Evolutionary conservation across 208 protist genomes (phyloP).

Genomic region (Phytomonas serpens): DNA sequence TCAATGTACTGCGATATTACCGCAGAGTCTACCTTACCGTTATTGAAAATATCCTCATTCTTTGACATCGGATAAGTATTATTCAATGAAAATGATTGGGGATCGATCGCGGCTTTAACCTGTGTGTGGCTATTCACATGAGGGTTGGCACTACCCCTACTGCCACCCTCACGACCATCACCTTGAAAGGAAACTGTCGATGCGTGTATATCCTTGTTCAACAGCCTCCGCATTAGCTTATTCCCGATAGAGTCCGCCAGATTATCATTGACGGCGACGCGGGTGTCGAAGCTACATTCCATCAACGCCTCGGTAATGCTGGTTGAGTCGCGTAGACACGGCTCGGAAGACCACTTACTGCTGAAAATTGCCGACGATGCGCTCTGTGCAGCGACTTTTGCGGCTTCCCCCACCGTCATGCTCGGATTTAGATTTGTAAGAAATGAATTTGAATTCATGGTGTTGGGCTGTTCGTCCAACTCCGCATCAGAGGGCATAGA

Average conservation of each 20-base stretch:
- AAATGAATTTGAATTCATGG: neutral
- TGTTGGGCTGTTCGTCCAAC: neutral
- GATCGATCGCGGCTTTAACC: neutral
- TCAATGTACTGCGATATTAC: neutral
- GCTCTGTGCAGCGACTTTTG: neutral
- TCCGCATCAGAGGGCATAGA: neutral
- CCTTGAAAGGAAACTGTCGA: neutral
- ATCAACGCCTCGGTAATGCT: neutral
- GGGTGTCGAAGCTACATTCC: neutral
- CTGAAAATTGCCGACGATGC: neutral
- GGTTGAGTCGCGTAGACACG: neutral
- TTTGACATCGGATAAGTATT: neutral
- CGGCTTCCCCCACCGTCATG: neutral
- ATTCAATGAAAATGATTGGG: neutral
- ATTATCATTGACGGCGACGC: neutral
- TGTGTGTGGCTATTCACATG: neutral
- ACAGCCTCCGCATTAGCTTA: neutral
- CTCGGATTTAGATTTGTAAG: neutral
- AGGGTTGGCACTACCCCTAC: neutral
- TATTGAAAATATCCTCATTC: neutral
- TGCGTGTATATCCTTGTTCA: neutral
- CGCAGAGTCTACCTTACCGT: neutral
- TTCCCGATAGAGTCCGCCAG: neutral
- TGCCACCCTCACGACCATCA: neutral
- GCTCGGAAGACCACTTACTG: neutral